These are phyloP conservation scores for Nadsonia starkeyi-henricii DNA, from an alignment of 1,139 yeast genomes.

Conservation along the genomic window DNA sequence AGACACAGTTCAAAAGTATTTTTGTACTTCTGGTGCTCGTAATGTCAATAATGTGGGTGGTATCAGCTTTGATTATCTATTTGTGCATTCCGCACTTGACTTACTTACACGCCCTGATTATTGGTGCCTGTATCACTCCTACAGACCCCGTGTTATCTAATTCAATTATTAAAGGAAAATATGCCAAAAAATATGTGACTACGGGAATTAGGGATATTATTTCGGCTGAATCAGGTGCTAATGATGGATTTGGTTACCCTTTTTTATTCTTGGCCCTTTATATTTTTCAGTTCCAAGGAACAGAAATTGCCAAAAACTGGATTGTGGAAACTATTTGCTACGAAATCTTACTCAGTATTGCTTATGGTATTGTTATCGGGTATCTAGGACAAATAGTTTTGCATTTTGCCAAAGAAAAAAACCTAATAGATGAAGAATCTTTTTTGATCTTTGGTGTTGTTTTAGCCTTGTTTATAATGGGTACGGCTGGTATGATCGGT, in stretches of 20 bases:
- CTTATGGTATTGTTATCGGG: slow-evolving; percentile 25
- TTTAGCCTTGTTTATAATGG: slow-evolving; percentile 60
- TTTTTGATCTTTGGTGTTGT: slow-evolving; percentile 65
- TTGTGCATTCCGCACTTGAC: slow-evolving; percentile 22
- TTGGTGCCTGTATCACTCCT: slow-evolving; percentile 32
- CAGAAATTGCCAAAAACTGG: slow-evolving; percentile 24
- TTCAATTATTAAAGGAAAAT: slow-evolving; percentile 30
- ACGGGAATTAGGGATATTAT: slow-evolving; percentile 20
- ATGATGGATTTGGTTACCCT: slow-evolving; percentile 31
- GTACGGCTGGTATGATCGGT: slow-evolving; percentile 27
- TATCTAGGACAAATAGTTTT: slow-evolving; percentile 19
- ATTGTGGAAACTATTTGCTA: slow-evolving; percentile 24
- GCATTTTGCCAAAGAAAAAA: slow-evolving; percentile 14
- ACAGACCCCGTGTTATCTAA: slow-evolving; percentile 34
- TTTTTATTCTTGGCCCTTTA: slow-evolving; percentile 25
- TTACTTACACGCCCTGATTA: slow-evolving; percentile 25
- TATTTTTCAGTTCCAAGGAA: slow-evolving; percentile 18
- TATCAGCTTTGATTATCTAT: slow-evolving; percentile 26
- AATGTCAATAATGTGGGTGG: slow-evolving; percentile 31
- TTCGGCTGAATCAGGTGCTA: slow-evolving; percentile 29
- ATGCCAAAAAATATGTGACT: slow-evolving; percentile 26
- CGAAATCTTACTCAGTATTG: slow-evolving; percentile 23
- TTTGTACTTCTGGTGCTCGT: slow-evolving; percentile 26
- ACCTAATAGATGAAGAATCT: slow-evolving; percentile 31
- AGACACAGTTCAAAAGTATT: slow-evolving; percentile 21